Percentiles rank a stretch among this genome's conserved stretches.
Conservation (phyloP, 495 filamentous ascomycete species). For the Halenospora varia region DNA sequence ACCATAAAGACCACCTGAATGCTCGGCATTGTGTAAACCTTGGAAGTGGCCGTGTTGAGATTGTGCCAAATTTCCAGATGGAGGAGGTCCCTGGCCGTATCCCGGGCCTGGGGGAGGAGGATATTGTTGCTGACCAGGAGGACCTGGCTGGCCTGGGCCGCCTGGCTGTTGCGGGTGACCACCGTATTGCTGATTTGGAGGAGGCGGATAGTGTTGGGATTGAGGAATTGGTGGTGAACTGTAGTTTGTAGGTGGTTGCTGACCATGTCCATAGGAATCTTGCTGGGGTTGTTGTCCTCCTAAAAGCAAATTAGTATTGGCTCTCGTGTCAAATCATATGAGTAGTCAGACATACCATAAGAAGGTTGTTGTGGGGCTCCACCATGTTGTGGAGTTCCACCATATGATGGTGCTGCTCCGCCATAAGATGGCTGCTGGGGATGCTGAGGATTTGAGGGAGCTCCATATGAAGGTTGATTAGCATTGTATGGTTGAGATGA, state of each 20-base stretch:
- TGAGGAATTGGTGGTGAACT: slow-evolving; percentile 30
- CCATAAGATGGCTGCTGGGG: slow-evolving; percentile 25
- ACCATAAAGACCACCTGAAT: slow-evolving; percentile 25
- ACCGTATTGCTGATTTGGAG: slow-evolving; percentile 6
- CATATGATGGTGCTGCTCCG: slow-evolving; percentile 17
- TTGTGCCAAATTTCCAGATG: slow-evolving; percentile 11
- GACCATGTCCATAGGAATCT: slow-evolving; percentile 12
- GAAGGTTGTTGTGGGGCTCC: slow-evolving; percentile 13
- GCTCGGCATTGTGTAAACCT: slow-evolving; percentile 12
- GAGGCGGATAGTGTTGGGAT: slow-evolving; percentile 3
- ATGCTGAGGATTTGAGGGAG: slow-evolving; percentile 1
- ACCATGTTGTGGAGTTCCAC: slow-evolving; percentile 10
- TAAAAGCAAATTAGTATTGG: too few species aligned
- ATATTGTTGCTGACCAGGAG: too few species aligned
- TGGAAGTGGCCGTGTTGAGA: slow-evolving; percentile 14
- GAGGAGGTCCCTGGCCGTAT: slow-evolving; percentile 4
- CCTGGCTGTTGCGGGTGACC: slow-evolving; percentile 8
- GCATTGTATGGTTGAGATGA: slow-evolving; percentile 15
- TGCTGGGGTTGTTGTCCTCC: slow-evolving; percentile 21
- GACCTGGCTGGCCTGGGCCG: too few species aligned
- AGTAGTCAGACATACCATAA: too few species aligned
- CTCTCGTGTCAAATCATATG: too few species aligned
- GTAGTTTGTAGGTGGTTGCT: slow-evolving; percentile 25
- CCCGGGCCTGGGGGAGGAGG: slow-evolving; percentile 8
- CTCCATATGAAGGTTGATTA: slow-evolving; percentile 9